Conservation (phyloP, 805 yeast genomes). For the Cyberlindnera nakhonratchasimensis region DNA sequence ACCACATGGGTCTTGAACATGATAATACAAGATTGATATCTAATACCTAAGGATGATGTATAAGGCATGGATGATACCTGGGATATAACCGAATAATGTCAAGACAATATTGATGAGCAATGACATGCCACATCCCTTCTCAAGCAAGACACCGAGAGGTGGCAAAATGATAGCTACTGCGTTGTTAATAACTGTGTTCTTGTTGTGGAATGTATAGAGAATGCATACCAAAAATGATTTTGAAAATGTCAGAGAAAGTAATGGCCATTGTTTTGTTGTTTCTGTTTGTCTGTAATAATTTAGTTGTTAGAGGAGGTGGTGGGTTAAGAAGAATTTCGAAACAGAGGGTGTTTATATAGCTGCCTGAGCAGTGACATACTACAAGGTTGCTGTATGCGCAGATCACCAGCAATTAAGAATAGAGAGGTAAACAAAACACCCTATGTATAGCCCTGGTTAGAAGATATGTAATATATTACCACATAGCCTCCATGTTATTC, state of each 20-base stretch:
- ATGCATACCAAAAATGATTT: slow-evolving; percentile 35
- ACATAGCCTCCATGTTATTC: too few species aligned
- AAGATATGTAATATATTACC: too few species aligned
- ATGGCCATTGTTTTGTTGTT: slow-evolving; percentile 38
- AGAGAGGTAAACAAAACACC: too few species aligned
- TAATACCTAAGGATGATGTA: slow-evolving; percentile 41
- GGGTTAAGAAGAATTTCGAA: too few species aligned
- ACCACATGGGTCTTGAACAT: too few species aligned
- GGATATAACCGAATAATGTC: slow-evolving; percentile 67
- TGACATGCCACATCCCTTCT: slow-evolving; percentile 42
- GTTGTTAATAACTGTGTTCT: neutral
- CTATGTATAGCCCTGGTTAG: too few species aligned
- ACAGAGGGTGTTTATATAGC: too few species aligned
- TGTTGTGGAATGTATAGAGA: neutral
- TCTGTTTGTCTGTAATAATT: neutral
- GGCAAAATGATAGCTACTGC: slow-evolving; percentile 46
- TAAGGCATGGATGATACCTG: slow-evolving; percentile 63
- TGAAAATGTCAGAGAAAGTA: slow-evolving; percentile 46
- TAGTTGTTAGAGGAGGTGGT: too few species aligned
- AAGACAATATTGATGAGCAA: slow-evolving; percentile 48
- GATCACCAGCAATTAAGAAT: neutral
- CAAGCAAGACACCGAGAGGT: slow-evolving; percentile 55
- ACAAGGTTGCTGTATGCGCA: neutral
- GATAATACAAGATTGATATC: neutral
- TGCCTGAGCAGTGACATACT: too few species aligned